Evolutionary conservation across 768 basidiomycete species (phyloP), one percentile per base, ranked within the genome.

Genomic region (Tricholoma terreum): DNA sequence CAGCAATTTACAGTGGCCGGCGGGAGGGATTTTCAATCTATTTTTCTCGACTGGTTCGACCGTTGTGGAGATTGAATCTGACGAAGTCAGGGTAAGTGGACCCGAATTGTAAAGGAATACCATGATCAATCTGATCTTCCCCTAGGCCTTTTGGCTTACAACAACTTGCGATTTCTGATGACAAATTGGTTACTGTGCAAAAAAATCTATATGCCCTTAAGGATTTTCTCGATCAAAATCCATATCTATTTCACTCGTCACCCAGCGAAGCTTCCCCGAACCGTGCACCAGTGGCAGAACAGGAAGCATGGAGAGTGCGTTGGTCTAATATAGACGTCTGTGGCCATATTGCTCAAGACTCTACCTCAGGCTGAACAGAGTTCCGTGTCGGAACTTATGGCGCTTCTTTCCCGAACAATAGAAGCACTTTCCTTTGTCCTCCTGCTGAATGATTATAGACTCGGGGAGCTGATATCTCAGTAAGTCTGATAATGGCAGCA

Each of bases 371-470:
- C 84, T 2, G 93, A 96, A 68, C 88, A 92, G 67, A 80, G 71
- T 50, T 94, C 93, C 14, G 86, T 92, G n/a, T 76, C 80, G n/a
- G 86, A 91, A 67, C 74, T 96, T 6, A 79, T 86, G 48, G 73
- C 80, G 17, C 81, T 99, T 45, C 75, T 98, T 46, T 83, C 82
- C 9, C 85, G 95, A 66, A 87, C 92, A 4, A 91, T 98, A 50
- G 97, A 99, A 71, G 97, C 92, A 0, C 84, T 98, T 55, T 92
- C 94, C 0, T 99, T 98, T 71, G 78, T 98, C 52, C 80, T 98
- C 24, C 84, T 98, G 17, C 77, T 98, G 51, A 93, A 85, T 63
- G 97, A 99, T 67, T 96, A 98, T 74, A 84, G 85, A 56, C 78
- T 98, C 21, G 84, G 89, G 15, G 92, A 96, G 59, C 79, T 97